phyloP scores from a whole-genome alignment of 1,284 basidiomycete species.

The Lentinula novae-zelandiae region DNA sequence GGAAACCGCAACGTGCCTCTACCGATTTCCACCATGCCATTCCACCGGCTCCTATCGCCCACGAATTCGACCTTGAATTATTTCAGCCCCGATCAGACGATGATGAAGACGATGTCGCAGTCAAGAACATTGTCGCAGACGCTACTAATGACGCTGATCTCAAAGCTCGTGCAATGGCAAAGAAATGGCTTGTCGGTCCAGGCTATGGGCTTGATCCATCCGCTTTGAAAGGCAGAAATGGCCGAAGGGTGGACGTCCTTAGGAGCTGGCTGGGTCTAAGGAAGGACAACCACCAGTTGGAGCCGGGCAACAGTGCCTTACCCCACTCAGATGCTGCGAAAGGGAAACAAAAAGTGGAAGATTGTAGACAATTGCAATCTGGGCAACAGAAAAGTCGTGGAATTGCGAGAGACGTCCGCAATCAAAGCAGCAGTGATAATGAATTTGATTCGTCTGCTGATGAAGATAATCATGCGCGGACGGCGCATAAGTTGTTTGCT shows the following conservation, averaged over 20 bases:
- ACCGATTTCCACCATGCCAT: conserved; percentile 2
- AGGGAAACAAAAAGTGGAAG: not conserved
- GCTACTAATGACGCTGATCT: conserved; percentile 46
- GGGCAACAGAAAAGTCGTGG: not conserved
- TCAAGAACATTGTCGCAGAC: conserved; percentile 59
- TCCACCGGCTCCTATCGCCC: conserved; percentile 4
- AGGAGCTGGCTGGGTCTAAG: conserved; percentile 36
- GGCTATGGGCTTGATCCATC: not conserved
- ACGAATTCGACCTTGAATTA: not conserved
- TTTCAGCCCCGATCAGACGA: conserved; percentile 15
- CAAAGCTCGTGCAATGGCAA: conserved; percentile 16
- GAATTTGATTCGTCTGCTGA: conserved; percentile 11
- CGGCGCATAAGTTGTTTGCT: conserved; percentile 12
- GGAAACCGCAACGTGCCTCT: conserved; percentile 27
- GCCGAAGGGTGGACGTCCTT: conserved; percentile 41
- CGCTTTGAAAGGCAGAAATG: conserved; percentile 38
- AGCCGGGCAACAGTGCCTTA: not conserved
- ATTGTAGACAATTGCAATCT: not conserved
- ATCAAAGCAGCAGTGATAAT: conserved; percentile 3
- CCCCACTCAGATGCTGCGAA: not conserved
- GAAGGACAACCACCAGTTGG: conserved; percentile 16
- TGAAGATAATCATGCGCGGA: conserved; percentile 10
- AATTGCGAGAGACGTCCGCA: not conserved
- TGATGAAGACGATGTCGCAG: conserved; percentile 40
- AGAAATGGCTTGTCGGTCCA: conserved; percentile 8